A percentile compares a stretch with the other conserved stretches of the same genome.
These are phyloP conservation scores for Conticribra weissflogii DNA, from an alignment of 108 stramenopile species.

Conservation along the genomic window DNA sequence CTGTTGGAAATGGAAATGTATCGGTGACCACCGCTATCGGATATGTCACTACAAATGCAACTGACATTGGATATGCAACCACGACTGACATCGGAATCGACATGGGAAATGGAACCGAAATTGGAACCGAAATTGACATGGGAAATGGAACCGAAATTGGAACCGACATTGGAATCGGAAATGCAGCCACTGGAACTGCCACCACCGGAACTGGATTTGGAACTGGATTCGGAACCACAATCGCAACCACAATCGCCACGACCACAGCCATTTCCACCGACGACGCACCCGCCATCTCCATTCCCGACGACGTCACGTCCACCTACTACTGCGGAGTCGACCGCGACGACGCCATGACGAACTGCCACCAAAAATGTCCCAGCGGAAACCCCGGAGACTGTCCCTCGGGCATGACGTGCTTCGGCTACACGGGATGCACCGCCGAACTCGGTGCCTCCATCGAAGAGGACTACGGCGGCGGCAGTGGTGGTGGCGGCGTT, in stretches of 20 bases:
- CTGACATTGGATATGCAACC: too few relatives aligned
- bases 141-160: too few relatives aligned
- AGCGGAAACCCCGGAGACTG: conserved; percentile 32
- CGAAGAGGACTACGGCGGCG: neutral
- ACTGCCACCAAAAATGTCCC: conserved; percentile 26
- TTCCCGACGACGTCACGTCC: conserved; percentile 3
- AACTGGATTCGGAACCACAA: neutral
- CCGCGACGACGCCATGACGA: conserved; percentile 22
- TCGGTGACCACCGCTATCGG: too few relatives aligned
- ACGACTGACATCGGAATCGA: too few relatives aligned
- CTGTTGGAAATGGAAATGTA: neutral
- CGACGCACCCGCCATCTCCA: neutral
- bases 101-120: too few relatives aligned
- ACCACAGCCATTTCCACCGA: conserved; percentile 1
- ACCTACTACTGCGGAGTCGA: conserved; percentile 35
- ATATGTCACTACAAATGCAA: too few relatives aligned
- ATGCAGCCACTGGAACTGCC: too few relatives aligned
- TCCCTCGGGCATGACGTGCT: conserved; percentile 18
- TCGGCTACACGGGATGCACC: conserved; percentile 24
- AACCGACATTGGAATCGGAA: too few relatives aligned
- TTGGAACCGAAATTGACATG: too few relatives aligned
- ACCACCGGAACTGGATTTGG: conserved; percentile 15
- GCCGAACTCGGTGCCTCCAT: conserved; percentile 3
- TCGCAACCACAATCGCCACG: neutral
- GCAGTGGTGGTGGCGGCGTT: neutral